Evolutionary conservation across 2,329 filamentous ascomycete genomes (phyloP).

Genomic region (Ophiostoma sp.): DNA sequence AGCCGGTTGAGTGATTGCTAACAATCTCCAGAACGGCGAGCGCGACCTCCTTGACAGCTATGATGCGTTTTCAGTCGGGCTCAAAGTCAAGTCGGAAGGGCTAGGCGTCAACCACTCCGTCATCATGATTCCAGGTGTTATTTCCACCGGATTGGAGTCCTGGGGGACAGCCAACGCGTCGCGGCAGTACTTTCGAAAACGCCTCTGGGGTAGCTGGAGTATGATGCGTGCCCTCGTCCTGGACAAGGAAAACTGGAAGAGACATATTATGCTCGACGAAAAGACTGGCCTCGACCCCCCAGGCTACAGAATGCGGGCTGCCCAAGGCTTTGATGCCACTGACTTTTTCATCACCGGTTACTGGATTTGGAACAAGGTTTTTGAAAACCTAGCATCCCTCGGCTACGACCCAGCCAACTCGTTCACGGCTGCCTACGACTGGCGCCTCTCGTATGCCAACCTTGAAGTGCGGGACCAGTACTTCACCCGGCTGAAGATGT

Average conservation of each 20-base stretch:
- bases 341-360: conserved; percentile 91
- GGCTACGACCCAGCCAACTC: conserved; percentile 85
- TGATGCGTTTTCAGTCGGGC: conserved; percentile 86
- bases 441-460: conserved; percentile 85
- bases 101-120: conserved; percentile 78
- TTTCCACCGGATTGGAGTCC: conserved; percentile 92
- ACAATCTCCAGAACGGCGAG: conserved; percentile 63
- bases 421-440: conserved; percentile 73
- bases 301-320: conserved; percentile 80
- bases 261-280: conserved; percentile 94
- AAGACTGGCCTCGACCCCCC: conserved; percentile 85
- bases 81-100: conserved; percentile 76
- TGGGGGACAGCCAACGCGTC: conserved; percentile 88
- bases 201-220: conserved; percentile 95
- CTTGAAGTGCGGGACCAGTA: conserved; percentile 89
- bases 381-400: conserved; percentile 92
- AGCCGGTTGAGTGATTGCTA: background rate
- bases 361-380: conserved; percentile 99
- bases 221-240: conserved; percentile 96
- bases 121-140: conserved; percentile 96
- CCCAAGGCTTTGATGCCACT: conserved; percentile 94
- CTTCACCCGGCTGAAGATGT: conserved; percentile 81
- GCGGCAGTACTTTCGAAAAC: conserved; percentile 85
- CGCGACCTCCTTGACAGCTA: conserved; percentile 77
- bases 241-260: conserved; percentile 92